Conservation (phyloP, 208 protist species). For the Kentomonas sorsogonicus region DNA sequence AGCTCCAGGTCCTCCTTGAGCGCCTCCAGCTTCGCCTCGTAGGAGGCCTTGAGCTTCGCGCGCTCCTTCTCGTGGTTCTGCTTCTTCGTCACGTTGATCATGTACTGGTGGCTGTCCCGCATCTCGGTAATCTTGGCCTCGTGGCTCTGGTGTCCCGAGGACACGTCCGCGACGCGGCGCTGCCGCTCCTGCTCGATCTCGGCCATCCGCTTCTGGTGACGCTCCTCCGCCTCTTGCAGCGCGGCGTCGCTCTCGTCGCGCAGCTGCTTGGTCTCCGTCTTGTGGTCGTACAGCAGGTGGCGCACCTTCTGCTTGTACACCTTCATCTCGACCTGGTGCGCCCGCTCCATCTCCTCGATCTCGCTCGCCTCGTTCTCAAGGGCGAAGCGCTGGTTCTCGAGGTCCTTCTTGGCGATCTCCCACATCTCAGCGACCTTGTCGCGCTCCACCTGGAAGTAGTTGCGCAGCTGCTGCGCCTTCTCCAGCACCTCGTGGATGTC, state of each 20-base stretch:
- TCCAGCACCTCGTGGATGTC: slow-evolving; percentile 78
- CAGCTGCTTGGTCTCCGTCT: slow-evolving; percentile 86
- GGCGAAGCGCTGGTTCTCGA: slow-evolving; percentile 70
- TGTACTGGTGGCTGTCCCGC: slow-evolving; percentile 84
- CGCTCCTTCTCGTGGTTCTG: slow-evolving; percentile 86
- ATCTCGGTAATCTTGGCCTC: slow-evolving; percentile 81
- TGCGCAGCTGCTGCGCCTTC: slow-evolving; percentile 89
- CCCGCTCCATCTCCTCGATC: slow-evolving; percentile 92
- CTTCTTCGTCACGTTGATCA: slow-evolving; percentile 82
- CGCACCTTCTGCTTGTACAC: slow-evolving; percentile 97
- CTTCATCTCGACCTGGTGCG: slow-evolving; percentile 95
- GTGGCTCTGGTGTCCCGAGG: slow-evolving; percentile 60
- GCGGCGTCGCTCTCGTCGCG: slow-evolving; percentile 85
- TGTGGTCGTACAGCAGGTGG: slow-evolving; percentile 94
- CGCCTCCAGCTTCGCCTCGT: slow-evolving; percentile 87
- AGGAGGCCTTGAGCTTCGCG: slow-evolving; percentile 70
- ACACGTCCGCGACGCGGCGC: slow-evolving; percentile 43
- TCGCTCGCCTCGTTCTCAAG: slow-evolving; percentile 89
- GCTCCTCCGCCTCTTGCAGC: slow-evolving; percentile 77
- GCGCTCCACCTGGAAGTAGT: slow-evolving; percentile 95
- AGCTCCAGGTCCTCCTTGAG: slow-evolving; percentile 91
- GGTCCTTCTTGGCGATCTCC: slow-evolving; percentile 90
- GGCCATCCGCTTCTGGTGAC: slow-evolving; percentile 65
- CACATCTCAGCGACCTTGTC: slow-evolving; percentile 94
- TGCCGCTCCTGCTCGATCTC: slow-evolving; percentile 67